These are phyloP conservation scores for Striga asiatica DNA, from an alignment of 257 asterid species.

Conservation along the genomic window DNA sequence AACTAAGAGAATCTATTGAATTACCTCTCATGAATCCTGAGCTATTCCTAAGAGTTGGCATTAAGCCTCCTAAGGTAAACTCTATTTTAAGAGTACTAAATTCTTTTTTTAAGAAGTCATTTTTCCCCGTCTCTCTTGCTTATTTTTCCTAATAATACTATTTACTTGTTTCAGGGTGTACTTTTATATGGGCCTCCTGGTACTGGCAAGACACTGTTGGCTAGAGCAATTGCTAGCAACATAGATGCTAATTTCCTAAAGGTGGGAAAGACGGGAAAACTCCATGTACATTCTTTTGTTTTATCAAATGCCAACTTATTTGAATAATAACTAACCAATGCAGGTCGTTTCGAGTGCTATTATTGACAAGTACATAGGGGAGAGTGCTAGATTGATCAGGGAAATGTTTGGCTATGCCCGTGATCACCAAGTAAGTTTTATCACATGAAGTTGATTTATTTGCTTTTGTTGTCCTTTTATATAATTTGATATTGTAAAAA, in stretches of 20 bases:
- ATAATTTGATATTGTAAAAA: neutral
- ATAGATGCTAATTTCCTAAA: conserved; percentile 94
- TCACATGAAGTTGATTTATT: neutral
- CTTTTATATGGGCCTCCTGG: conserved; percentile 99
- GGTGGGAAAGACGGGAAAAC: conserved; percentile 41
- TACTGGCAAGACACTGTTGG: conserved; percentile 94
- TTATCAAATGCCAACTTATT: neutral
- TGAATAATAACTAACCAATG: neutral
- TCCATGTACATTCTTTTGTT: neutral
- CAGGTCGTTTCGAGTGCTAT: conserved; percentile 98
- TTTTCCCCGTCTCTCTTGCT: neutral
- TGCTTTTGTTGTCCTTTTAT: neutral
- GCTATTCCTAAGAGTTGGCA: conserved; percentile 88
- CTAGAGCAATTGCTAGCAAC: conserved; percentile 96
- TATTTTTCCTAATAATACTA: neutral
- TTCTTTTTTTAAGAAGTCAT: neutral
- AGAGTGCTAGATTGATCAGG: conserved; percentile 84
- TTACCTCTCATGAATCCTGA: conserved; percentile 94
- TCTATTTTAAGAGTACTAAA: neutral
- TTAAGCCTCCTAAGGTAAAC: conserved; percentile 90
- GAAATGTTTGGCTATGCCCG: conserved; percentile 96
- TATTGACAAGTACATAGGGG: conserved; percentile 90
- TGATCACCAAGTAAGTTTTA: conserved; percentile 75
- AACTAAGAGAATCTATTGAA: conserved; percentile 88
- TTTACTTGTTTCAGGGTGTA: conserved; percentile 56